Percentiles rank a stretch among this genome's conserved stretches.
These are phyloP conservation scores for Lenzites betulinus DNA, from an alignment of 768 basidiomycete species.

Conservation along the genomic window DNA sequence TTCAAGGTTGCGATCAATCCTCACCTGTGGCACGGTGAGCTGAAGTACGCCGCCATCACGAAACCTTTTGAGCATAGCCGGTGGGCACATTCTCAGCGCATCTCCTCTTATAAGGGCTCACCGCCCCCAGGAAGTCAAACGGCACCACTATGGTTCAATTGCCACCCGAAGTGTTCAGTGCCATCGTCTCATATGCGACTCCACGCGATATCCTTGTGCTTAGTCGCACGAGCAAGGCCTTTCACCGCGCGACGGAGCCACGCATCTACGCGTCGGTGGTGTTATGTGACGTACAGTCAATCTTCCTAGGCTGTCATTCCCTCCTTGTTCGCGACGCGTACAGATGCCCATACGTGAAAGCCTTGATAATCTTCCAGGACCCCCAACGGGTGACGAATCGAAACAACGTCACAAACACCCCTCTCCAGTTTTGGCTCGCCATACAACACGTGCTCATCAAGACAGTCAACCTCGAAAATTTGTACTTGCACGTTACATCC, in stretches of 20 bases:
- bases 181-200: conserved; percentile 41
- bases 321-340: conserved; percentile 36
- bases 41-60: no score
- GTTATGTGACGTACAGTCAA: conserved; percentile 39
- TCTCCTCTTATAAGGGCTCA: no score
- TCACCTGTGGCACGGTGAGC: no score
- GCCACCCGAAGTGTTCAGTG: conserved; percentile 45
- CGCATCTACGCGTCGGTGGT: conserved; percentile 46
- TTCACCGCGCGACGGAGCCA: conserved; percentile 51
- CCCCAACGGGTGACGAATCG: conserved; percentile 28
- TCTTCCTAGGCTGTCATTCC: conserved; percentile 42
- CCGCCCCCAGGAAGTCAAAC: not conserved
- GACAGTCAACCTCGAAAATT: conserved; percentile 47
- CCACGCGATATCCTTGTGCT: conserved; percentile 45
- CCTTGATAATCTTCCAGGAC: conserved; percentile 45
- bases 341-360: conserved; percentile 44
- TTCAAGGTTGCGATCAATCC: no score
- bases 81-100: no score
- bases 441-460: conserved; percentile 45
- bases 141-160: conserved; percentile 24
- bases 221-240: conserved; percentile 46
- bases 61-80: no score
- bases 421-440: conserved; percentile 45
- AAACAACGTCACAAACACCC: conserved; percentile 19
- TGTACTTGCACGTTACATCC: conserved; percentile 44